Percentiles rank a stretch among this genome's conserved stretches.
Evolutionary conservation across 192 early-diverging fungal genomes (phyloP).

Genomic region (Chytriomyces confervae): DNA sequence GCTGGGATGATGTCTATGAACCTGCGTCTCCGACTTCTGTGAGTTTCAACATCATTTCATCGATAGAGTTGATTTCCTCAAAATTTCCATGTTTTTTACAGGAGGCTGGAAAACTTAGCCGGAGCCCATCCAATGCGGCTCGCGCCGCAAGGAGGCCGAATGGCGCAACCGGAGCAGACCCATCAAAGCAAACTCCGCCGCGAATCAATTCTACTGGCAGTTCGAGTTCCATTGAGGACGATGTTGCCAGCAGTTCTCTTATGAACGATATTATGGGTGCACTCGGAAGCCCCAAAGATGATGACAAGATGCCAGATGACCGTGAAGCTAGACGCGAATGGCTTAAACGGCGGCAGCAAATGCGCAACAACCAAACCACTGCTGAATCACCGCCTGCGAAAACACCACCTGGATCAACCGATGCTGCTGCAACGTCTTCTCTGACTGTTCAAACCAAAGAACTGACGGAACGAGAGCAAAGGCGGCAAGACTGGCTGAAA

Average conservation of each 20-base stretch:
- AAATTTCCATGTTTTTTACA: too few species aligned
- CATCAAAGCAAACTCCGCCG: not conserved
- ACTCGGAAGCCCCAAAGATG: not conserved
- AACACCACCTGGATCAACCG: not conserved
- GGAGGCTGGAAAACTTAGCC: not conserved
- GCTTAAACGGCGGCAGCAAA: slow-evolving; percentile 34
- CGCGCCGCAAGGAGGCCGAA: not conserved
- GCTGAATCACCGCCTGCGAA: not conserved
- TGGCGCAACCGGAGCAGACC: not conserved
- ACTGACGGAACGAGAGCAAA: slow-evolving; percentile 3
- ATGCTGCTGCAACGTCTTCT: too few species aligned
- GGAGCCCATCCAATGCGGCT: not conserved
- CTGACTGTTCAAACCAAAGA: not conserved
- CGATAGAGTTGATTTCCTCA: too few species aligned
- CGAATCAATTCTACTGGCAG: not conserved
- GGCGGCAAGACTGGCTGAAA: slow-evolving; percentile 26
- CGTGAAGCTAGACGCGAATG: slow-evolving; percentile 36
- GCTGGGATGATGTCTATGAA: slow-evolving; percentile 24
- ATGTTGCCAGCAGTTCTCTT: not conserved
- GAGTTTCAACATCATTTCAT: not conserved
- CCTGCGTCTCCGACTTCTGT: not conserved
- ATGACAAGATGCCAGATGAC: slow-evolving; percentile 37
- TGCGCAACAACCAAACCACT: not conserved
- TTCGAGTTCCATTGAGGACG: not conserved
- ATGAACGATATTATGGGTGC: slow-evolving; percentile 12